These are phyloP conservation scores for Aspergillus alliaceus DNA, from an alignment of 2,329 filamentous ascomycete genomes.

Conservation along the genomic window DNA sequence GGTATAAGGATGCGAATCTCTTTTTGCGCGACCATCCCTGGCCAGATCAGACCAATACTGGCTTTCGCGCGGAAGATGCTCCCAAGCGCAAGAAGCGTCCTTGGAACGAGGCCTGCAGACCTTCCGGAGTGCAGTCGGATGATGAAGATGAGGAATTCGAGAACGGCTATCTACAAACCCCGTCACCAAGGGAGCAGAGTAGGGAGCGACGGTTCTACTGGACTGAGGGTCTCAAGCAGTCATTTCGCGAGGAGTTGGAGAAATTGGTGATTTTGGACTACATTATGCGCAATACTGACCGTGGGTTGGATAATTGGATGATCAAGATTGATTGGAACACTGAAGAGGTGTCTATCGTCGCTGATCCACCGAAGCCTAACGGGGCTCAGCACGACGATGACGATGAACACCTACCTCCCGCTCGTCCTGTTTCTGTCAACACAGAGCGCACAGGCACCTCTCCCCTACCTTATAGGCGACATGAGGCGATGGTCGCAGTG, in stretches of 20 bases:
- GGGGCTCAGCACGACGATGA: constrained; percentile 48
- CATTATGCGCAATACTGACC: constrained; percentile 97
- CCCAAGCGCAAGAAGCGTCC: constrained; percentile 67
- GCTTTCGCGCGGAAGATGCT: constrained; percentile 67
- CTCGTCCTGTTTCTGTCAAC: constrained; percentile 62
- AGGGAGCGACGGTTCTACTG: constrained; percentile 66
- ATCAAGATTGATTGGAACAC: constrained; percentile 88
- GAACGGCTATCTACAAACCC: constrained; percentile 39
- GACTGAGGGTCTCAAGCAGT: constrained; percentile 85
- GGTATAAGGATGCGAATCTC: constrained; percentile 94
- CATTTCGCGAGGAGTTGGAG: constrained; percentile 91
- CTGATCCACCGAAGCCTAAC: constrained; percentile 73
- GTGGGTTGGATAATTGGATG: constrained; percentile 99
- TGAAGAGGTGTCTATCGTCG: constrained; percentile 79
- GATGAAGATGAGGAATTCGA: constrained; percentile 60
- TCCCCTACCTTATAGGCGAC: constrained; percentile 69
- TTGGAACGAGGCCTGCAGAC: constrained; percentile 83
- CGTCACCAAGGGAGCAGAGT: constrained; percentile 48
- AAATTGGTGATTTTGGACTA: constrained; percentile 97
- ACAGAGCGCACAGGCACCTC: constrained; percentile 39
- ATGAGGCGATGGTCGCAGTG: constrained; percentile 80
- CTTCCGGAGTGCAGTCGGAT: constrained; percentile 59
- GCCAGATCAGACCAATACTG: constrained; percentile 79
- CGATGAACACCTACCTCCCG: constrained; percentile 48
- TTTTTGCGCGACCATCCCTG: constrained; percentile 94